phyloP scores from a whole-genome alignment of 148 eudicot genomes.

The Chenopodium formosanum region DNA sequence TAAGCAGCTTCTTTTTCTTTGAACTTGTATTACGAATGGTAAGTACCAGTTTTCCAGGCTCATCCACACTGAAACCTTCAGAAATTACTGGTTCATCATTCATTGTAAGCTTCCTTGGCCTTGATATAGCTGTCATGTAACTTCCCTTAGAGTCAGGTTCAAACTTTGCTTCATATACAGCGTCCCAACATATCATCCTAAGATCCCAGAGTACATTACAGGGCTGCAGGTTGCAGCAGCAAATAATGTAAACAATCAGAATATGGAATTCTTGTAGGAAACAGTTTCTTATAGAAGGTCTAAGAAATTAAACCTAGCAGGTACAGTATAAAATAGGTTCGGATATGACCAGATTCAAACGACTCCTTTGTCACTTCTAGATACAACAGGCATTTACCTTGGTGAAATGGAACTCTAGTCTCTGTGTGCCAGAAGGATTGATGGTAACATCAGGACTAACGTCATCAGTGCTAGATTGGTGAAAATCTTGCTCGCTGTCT shows the following conservation, averaged over 20 bases:
- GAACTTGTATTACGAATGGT: slow-evolving; percentile 46
- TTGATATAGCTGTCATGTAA: slow-evolving; percentile 28
- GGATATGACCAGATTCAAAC: no score
- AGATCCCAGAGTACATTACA: slow-evolving; percentile 54
- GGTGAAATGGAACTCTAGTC: slow-evolving; percentile 42
- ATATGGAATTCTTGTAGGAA: background rate
- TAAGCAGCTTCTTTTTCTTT: slow-evolving; percentile 55
- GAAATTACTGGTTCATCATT: slow-evolving; percentile 42
- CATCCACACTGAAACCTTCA: slow-evolving; percentile 43
- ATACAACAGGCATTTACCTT: slow-evolving; percentile 32
- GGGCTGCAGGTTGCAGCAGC: slow-evolving; percentile 27
- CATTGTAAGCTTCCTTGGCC: slow-evolving; percentile 29
- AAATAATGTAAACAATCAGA: background rate
- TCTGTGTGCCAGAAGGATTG: slow-evolving; percentile 45
- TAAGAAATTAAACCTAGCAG: background rate
- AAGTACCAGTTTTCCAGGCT: slow-evolving; percentile 50
- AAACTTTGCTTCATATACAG: slow-evolving; percentile 52
- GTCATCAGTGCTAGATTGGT: slow-evolving; percentile 34
- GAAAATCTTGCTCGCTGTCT: slow-evolving; percentile 34
- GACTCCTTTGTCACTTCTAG: no score
- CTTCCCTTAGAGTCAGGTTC: slow-evolving; percentile 31
- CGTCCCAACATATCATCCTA: slow-evolving; percentile 53
- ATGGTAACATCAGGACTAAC: slow-evolving; percentile 45
- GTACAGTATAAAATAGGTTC: no score
- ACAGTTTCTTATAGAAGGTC: background rate